Evolutionary conservation across 1,284 basidiomycete genomes (phyloP).

Genomic region (Tetrapyrgos nigripes): DNA sequence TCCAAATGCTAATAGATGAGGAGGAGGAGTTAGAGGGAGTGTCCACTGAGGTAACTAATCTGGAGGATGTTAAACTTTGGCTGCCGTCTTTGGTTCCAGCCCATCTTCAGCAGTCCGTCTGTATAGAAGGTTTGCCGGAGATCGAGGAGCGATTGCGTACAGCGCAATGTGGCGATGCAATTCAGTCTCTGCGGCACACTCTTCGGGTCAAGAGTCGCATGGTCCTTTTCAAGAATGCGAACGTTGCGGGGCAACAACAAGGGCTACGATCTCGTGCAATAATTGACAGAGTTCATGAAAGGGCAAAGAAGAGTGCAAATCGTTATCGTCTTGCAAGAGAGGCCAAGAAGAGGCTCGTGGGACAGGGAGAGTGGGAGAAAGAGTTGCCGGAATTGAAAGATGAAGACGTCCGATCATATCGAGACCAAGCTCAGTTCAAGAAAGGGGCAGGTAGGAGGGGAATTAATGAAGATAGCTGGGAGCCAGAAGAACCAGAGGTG

Average conservation of each 20-base stretch:
- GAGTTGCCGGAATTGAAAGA: too few relatives aligned
- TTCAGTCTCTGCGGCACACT: slow-evolving; percentile 19
- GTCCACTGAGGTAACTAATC: slow-evolving; percentile 3
- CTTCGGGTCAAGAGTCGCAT: slow-evolving; percentile 22
- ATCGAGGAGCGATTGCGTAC: slow-evolving; percentile 20
- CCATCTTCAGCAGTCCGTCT: slow-evolving; percentile 1
- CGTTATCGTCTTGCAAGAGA: too few relatives aligned
- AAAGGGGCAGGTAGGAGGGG: too few relatives aligned
- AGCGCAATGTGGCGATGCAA: slow-evolving; percentile 20
- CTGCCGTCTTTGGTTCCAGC: slow-evolving; percentile 21
- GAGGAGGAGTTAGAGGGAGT: neutral
- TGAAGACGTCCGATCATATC: too few relatives aligned
- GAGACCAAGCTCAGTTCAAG: too few relatives aligned
- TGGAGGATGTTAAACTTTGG: slow-evolving; percentile 20
- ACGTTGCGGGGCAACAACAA: neutral
- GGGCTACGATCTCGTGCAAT: neutral
- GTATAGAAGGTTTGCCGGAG: slow-evolving; percentile 10
- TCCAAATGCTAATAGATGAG: slow-evolving; percentile 6
- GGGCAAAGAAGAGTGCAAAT: neutral
- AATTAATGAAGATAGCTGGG: too few relatives aligned
- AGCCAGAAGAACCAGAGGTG: too few relatives aligned
- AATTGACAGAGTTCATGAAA: neutral
- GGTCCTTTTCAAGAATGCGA: slow-evolving; percentile 4
- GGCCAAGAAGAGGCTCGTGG: too few relatives aligned
- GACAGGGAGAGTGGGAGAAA: too few relatives aligned